Evolutionary conservation across 2,329 filamentous ascomycete genomes (phyloP).

Genomic region (Colletotrichum zoysiae): DNA sequence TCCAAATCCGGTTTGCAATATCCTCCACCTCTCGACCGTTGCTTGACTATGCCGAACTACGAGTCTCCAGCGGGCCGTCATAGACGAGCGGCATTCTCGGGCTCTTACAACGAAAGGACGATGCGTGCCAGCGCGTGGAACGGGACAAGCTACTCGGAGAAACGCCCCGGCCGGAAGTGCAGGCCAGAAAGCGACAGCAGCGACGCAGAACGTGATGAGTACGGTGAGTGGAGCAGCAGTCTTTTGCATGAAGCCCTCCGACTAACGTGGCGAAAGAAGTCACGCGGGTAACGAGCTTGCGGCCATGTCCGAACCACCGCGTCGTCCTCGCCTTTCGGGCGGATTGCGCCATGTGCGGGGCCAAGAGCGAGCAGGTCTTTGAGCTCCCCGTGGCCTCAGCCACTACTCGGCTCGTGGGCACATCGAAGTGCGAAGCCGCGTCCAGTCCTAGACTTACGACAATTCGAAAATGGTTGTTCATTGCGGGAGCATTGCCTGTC

Average conservation of each 20-base stretch:
- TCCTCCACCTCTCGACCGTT: neutral
- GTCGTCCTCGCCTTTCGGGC: neutral
- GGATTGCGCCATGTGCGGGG: neutral
- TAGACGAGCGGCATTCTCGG: neutral
- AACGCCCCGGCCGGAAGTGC: neutral
- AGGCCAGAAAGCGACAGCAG: neutral
- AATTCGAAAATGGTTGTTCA: rapidly evolving
- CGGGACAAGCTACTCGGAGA: too few relatives aligned
- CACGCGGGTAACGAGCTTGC: too few relatives aligned
- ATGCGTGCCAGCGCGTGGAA: neutral
- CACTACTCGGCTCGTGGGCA: neutral
- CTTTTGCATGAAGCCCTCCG: neutral
- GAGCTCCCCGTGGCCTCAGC: neutral
- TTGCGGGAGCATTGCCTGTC: neutral
- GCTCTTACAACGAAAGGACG: neutral
- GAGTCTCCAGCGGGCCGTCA: neutral
- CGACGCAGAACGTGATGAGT: neutral
- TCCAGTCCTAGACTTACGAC: too few relatives aligned
- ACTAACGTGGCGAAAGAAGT: neutral
- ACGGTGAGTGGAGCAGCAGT: neutral
- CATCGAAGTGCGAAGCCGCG: too few relatives aligned
- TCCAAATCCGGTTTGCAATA: neutral
- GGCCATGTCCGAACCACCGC: too few relatives aligned
- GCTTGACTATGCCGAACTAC: neutral
- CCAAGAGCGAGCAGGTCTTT: neutral